phyloP scores from a whole-genome alignment of 73 alveolate species.

The Vitrella brassicaformis region DNA sequence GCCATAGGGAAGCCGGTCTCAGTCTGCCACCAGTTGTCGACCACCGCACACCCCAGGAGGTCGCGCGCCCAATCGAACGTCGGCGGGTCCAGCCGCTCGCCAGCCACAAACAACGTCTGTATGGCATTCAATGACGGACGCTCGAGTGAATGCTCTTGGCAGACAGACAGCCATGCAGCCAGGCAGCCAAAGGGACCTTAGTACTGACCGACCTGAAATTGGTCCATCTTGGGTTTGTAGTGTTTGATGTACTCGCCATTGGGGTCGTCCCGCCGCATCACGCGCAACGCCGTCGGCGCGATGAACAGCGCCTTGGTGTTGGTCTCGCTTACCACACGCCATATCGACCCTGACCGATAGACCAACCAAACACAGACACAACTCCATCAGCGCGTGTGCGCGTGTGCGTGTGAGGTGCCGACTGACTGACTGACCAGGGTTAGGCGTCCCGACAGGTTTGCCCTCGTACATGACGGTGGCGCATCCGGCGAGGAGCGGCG shows the following conservation, averaged over 20 bases:
- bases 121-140: too few relatives aligned
- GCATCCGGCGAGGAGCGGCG: constrained; percentile 95
- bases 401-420: too few relatives aligned
- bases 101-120: constrained; percentile 48
- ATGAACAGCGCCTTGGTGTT: constrained; percentile 79
- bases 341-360: too few relatives aligned
- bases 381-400: not conserved
- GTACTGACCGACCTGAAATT: too few relatives aligned
- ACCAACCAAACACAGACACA: not conserved
- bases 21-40: constrained; percentile 98
- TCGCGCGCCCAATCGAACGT: not conserved
- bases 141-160: too few relatives aligned
- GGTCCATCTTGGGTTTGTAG: not conserved
- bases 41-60: constrained; percentile 19
- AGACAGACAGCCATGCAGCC: too few relatives aligned
- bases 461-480: constrained; percentile 94
- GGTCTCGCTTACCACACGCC: constrained; percentile 71
- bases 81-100: constrained; percentile 49
- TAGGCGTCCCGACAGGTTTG: constrained; percentile 75
- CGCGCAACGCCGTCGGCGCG: constrained; percentile 98
- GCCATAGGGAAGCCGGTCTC: constrained; percentile 99
- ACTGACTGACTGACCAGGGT: too few relatives aligned
- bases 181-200: too few relatives aligned
- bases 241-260: constrained; percentile 75
- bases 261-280: constrained; percentile 89